These are phyloP conservation scores for Petunia secreta DNA, from an alignment of 257 asterid species.

Conservation along the genomic window DNA sequence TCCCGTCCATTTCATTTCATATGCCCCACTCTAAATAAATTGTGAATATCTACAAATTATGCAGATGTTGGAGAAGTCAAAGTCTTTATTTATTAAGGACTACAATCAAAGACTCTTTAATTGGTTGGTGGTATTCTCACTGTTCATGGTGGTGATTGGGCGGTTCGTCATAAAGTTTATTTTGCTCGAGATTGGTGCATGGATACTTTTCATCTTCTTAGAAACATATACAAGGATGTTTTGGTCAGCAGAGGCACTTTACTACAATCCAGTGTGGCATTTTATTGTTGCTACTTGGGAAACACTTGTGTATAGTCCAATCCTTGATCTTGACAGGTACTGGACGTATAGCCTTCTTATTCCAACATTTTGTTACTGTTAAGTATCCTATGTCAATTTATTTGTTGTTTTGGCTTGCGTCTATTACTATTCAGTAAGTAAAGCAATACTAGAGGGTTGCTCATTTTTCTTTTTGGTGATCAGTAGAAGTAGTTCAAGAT, in stretches of 20 bases:
- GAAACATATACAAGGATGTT: slow-evolving; percentile 98
- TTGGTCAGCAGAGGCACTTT: slow-evolving; percentile 98
- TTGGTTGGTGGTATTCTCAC: slow-evolving; percentile 96
- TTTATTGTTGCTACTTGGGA: slow-evolving; percentile 89
- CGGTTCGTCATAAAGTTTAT: slow-evolving; percentile 87
- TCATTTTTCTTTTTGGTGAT: background rate
- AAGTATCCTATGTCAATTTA: background rate
- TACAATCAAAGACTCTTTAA: slow-evolving; percentile 96
- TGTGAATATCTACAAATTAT: slow-evolving; percentile 25
- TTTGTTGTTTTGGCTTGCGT: background rate
- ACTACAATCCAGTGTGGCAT: slow-evolving; percentile 96
- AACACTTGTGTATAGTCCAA: slow-evolving; percentile 90
- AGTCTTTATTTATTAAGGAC: slow-evolving; percentile 87
- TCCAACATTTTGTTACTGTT: background rate
- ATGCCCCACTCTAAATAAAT: slow-evolving; percentile 19
- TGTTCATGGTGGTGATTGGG: slow-evolving; percentile 97
- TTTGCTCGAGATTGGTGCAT: slow-evolving; percentile 86
- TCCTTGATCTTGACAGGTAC: slow-evolving; percentile 96
- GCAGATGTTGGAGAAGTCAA: slow-evolving; percentile 98
- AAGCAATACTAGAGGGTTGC: background rate
- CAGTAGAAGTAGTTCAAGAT: background rate
- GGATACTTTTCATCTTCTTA: slow-evolving; percentile 95
- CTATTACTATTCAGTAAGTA: background rate
- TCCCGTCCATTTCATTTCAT: slow-evolving; percentile 19
- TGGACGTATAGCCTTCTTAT: background rate